Conservation (phyloP, 2,329 filamentous ascomycete genomes). For the Aureobasidium leucospermi region DNA sequence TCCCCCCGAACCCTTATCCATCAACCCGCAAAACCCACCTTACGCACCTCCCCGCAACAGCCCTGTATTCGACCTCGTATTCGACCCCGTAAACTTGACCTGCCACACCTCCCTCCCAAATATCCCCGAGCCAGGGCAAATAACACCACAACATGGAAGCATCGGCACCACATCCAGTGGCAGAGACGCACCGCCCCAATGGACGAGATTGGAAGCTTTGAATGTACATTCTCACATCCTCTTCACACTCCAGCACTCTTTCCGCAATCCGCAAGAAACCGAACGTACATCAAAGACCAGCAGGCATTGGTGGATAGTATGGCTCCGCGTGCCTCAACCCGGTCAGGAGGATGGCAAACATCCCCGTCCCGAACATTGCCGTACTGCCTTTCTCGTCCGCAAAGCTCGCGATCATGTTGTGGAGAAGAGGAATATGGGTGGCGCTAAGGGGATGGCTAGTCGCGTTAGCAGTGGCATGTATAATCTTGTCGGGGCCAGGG, state of each 20-base stretch:
- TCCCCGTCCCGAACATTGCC: conserved; percentile 19
- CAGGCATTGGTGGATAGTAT: conserved; percentile 62
- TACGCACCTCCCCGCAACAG: conserved; percentile 27
- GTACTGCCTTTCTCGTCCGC: conserved; percentile 37
- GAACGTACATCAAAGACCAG: conserved; percentile 57
- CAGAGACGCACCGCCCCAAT: conserved; percentile 26
- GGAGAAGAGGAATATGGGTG: conserved; percentile 16
- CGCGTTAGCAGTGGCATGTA: conserved; percentile 15
- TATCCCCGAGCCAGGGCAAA: conserved; percentile 48
- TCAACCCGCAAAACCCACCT: conserved; percentile 18
- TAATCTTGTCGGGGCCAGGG: conserved; percentile 21
- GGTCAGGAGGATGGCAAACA: not conserved
- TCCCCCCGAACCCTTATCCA: conserved; percentile 29
- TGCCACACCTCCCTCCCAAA: conserved; percentile 57
- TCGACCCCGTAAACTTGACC: conserved; percentile 51
- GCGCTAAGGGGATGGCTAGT: conserved; percentile 24
- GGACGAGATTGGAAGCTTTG: conserved; percentile 52
- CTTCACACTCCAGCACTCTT: conserved; percentile 47
- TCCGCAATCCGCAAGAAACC: conserved; percentile 40
- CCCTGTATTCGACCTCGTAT: conserved; percentile 54
- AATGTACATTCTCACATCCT: conserved; percentile 56
- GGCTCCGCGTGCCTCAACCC: conserved; percentile 46
- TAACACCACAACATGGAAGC: conserved; percentile 30
- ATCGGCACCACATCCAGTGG: conserved; percentile 18
- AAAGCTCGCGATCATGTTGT: conserved; percentile 30